Conservation (phyloP, 139 green algal species). For the Micromonas commoda region DNA sequence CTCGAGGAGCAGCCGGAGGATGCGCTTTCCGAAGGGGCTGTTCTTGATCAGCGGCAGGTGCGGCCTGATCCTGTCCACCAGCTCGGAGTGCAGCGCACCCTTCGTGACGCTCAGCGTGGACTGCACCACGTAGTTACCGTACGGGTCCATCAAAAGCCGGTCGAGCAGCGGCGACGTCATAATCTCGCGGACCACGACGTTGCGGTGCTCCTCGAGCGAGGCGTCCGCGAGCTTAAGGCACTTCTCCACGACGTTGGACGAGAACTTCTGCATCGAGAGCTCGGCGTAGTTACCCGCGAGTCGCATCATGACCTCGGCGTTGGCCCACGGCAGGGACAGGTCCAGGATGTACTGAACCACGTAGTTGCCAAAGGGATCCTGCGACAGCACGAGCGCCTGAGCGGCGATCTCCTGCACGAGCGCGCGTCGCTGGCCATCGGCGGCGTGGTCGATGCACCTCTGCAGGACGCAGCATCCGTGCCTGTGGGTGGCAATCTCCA, state of each 20-base stretch:
- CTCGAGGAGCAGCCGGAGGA: conserved; percentile 22
- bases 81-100: conserved; percentile 53
- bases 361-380: conserved; percentile 89
- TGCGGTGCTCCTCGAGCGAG: conserved; percentile 61
- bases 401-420: conserved; percentile 75
- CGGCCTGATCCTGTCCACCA: conserved; percentile 88
- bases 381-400: conserved; percentile 76
- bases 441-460: conserved; percentile 96
- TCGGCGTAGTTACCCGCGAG: conserved; percentile 74
- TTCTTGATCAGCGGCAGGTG: conserved; percentile 75
- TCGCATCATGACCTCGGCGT: conserved; percentile 61
- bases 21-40: conserved; percentile 95
- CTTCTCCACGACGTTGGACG: conserved; percentile 96
- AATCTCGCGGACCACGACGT: conserved; percentile 79
- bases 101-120: conserved; percentile 40
- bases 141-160: conserved; percentile 75
- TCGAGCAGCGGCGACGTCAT: conserved; percentile 59
- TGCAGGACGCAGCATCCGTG: conserved; percentile 99
- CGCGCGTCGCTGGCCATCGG: conserved; percentile 57
- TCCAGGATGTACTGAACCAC: conserved; percentile 98
- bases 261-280: conserved; percentile 95
- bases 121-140: conserved; percentile 92
- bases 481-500: conserved; percentile 92
- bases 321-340: conserved; percentile 71
- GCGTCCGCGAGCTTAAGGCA: conserved; percentile 84